Conservation (phyloP, 2,329 filamentous ascomycete species). For the Epichloe amarillans region DNA sequence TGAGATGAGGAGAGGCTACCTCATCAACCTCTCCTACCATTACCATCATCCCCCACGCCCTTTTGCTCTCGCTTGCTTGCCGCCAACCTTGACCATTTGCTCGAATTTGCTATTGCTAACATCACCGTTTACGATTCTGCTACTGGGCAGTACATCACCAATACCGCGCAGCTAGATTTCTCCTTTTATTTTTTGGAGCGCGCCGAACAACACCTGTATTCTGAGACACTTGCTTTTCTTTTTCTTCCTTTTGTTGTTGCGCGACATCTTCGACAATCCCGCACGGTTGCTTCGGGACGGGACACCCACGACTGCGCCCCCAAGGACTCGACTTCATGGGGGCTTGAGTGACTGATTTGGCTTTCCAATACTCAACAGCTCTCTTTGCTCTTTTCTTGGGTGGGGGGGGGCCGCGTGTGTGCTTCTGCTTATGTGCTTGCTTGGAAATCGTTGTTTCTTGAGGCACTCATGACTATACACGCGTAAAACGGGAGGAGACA, state of each 20-base stretch:
- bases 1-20: background rate
- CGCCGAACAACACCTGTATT: background rate
- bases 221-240: background rate
- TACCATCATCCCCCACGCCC: background rate
- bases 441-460: conserved; percentile 1
- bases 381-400: conserved; percentile 1
- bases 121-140: background rate
- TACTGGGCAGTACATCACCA: background rate
- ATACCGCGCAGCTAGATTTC: background rate
- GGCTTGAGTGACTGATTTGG: conserved; percentile 1
- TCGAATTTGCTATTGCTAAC: background rate
- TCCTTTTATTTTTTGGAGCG: background rate
- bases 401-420: no score
- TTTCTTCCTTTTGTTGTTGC: background rate
- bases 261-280: background rate
- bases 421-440: background rate
- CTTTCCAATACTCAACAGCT: conserved; percentile 1
- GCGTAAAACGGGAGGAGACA: conserved; percentile 5
- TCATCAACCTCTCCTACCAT: background rate
- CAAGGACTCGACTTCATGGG: conserved; percentile 1
- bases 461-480: conserved; percentile 13
- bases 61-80: background rate
- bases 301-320: background rate
- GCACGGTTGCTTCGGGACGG: background rate
- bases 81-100: background rate